phyloP scores from a whole-genome alignment of 495 filamentous ascomycete genomes.

The Daldinia childiae region DNA sequence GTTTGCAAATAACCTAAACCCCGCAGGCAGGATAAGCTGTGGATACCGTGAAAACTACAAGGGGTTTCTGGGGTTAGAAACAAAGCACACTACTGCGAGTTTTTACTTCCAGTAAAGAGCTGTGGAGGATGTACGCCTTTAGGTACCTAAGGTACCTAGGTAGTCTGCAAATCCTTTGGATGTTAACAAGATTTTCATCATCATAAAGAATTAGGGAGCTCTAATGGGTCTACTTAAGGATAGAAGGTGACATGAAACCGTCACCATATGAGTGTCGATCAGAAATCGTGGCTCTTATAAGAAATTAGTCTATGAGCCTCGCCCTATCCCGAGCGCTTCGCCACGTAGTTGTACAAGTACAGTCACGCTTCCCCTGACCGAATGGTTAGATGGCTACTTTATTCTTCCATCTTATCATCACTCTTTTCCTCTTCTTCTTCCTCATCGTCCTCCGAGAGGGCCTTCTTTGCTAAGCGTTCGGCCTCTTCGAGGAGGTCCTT shows the following conservation, averaged over 20 bases:
- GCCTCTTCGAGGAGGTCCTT: conserved; percentile 89
- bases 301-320: conserved; percentile 35
- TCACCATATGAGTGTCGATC: neutral
- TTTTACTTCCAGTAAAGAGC: neutral
- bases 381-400: conserved; percentile 35
- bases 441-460: conserved; percentile 78
- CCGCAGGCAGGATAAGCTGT: no score
- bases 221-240: neutral
- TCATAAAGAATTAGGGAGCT: neutral
- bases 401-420: conserved; percentile 82
- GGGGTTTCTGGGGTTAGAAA: no score
- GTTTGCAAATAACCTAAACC: no score
- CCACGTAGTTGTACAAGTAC: conserved; percentile 32
- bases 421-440: conserved; percentile 68
- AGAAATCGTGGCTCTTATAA: conserved; percentile 23
- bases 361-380: neutral
- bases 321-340: conserved; percentile 24
- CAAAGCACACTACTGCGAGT: no score
- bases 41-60: no score
- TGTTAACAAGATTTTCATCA: neutral
- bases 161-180: neutral
- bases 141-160: neutral
- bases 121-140: neutral
- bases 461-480: conserved; percentile 83
- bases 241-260: neutral